Base-by-base conservation (phyloP, 2,329 filamentous ascomycete genomes). In the Ophidiomyces ophidiicola region DNA sequence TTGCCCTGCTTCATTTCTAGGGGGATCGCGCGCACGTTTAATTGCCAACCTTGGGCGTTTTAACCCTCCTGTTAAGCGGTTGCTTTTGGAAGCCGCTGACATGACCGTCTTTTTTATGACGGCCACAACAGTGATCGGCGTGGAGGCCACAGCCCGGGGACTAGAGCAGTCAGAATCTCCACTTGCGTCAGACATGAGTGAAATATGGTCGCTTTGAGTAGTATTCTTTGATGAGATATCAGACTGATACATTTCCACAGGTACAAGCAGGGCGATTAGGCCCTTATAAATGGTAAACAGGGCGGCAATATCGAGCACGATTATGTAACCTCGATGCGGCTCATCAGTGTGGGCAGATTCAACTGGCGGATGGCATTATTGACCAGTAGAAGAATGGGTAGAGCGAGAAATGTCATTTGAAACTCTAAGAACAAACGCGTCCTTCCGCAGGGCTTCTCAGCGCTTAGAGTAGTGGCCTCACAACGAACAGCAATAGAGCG, bases 1-100 rank as follows among this genome's bases (percentile, higher is more conserved):
- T 53, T 83, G 79, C n/a, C 82, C 82, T 17, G 82, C 71, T 1
- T 66, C 56, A 48, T 85, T 85, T 59, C 67, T 68, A 32, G 71
- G 71, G 7, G 73, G 72, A 51, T 74, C 71, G 44, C 62, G 58
- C 31, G 57, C 54, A 46, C 61, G 54, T 53, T 59, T 61, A 37
- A 64, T 55, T 21, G 62, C 63, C 36, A 64, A 49, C 48, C 58
- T 60, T 38, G 58, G 60, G 43, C 60, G 57, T 19, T 25, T 33
- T 14, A 32, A 20, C 10, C 29, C 33, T 15, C 29, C 29, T 3
- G 20, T 39, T 6, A 32, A n/a, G 7, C 24, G 23, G 11, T 24
- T 30, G 6, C 8, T 26, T 7, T 7, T 11, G 25, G 38, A 30
- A 14, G 23, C 7, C 2, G 31, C 14, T 11, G 38, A 12, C 38